These are phyloP conservation scores for Blastobotrys terrestris DNA, from an alignment of 805 yeast species.

Conservation along the genomic window DNA sequence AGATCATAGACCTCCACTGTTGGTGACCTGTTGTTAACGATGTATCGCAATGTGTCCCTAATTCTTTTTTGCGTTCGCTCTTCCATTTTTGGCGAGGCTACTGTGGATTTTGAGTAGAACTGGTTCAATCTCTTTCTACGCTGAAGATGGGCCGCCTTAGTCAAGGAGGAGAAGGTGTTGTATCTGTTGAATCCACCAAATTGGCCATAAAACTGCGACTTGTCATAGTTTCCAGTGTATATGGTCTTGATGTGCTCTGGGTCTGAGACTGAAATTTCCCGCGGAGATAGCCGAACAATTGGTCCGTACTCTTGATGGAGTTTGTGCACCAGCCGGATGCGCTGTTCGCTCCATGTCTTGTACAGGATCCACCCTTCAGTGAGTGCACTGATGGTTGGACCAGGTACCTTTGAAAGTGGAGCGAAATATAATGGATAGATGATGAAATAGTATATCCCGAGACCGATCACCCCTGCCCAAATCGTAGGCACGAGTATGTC, in stretches of 20 bases:
- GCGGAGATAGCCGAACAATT: constrained; percentile 55
- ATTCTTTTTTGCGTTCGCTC: constrained; percentile 33
- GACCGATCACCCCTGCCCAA: background rate
- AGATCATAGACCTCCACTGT: constrained; percentile 50
- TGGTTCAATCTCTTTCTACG: constrained; percentile 38
- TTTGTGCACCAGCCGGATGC: constrained; percentile 43
- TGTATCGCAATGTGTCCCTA: constrained; percentile 23
- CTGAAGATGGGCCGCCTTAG: constrained; percentile 42
- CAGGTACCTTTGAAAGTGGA: constrained; percentile 13
- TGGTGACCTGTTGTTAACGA: constrained; percentile 17
- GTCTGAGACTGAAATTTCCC: constrained; percentile 54
- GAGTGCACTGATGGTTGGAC: constrained; percentile 15
- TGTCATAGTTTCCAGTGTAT: constrained; percentile 53
- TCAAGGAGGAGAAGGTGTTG: constrained; percentile 54
- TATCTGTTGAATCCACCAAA: constrained; percentile 52
- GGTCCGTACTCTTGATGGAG: constrained; percentile 56
- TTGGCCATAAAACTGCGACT: constrained; percentile 49
- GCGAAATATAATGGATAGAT: constrained; percentile 2
- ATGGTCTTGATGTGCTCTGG: constrained; percentile 46
- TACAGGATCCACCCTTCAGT: constrained; percentile 30
- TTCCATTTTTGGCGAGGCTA: constrained; percentile 32
- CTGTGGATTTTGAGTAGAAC: constrained; percentile 40
- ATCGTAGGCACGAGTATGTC: background rate
- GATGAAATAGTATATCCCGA: background rate
- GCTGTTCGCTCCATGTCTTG: constrained; percentile 41